A percentile compares a stretch with the other conserved stretches of the same genome.
Evolutionary conservation across 139 green algal species (phyloP).

Genomic region (Zygnema cylindricum): DNA sequence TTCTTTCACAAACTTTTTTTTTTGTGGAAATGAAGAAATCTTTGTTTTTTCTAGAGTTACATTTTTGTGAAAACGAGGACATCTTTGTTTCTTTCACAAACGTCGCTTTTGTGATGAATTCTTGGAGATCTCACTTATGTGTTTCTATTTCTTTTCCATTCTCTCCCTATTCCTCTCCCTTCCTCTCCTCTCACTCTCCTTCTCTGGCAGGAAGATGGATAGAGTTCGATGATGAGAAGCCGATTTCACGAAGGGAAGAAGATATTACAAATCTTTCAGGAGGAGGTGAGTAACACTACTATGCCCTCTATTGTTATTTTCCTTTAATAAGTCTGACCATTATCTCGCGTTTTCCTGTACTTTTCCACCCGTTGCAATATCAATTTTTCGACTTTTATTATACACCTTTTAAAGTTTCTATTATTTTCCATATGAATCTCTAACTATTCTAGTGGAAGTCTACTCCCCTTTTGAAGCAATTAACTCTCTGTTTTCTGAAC

Average conservation of each 20-base stretch:
- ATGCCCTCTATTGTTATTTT: not conserved
- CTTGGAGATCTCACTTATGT: not conserved
- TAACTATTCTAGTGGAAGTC: no score
- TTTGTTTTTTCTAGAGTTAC: no score
- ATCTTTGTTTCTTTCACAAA: no score
- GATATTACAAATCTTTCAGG: conserved; percentile 84
- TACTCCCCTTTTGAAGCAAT: no score
- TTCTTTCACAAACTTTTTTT: no score
- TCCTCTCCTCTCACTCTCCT: no score
- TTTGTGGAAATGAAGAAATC: no score
- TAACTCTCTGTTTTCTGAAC: no score
- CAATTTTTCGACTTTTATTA: not conserved
- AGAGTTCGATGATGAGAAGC: conserved; percentile 93
- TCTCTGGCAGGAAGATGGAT: conserved; percentile 79
- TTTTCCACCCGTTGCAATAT: not conserved
- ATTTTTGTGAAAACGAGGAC: no score
- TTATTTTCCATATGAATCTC: no score
- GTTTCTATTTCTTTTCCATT: not conserved
- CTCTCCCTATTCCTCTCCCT: no score
- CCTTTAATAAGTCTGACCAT: not conserved
- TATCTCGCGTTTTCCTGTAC: not conserved
- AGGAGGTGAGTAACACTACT: conserved; percentile 53
- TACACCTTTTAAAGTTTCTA: not conserved
- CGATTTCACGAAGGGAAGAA: conserved; percentile 70
- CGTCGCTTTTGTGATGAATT: conserved; percentile 5